Percentiles rank a stretch among this genome's conserved stretches.
Evolutionary conservation across 306 rosid species (phyloP).

Genomic region (Ormosia semicastrata): DNA sequence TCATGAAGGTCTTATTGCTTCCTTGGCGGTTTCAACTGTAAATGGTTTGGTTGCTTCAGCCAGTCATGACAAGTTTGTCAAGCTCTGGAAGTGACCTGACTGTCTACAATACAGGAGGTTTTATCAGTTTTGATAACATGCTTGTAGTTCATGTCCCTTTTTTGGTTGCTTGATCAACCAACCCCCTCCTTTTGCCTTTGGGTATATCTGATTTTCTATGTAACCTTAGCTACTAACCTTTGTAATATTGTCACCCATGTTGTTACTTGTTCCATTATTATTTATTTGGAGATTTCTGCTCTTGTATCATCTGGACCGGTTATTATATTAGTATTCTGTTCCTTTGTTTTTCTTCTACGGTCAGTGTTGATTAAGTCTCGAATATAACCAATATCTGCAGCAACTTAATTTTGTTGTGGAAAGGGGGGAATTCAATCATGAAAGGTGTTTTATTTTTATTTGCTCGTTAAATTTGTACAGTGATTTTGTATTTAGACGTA

Average conservation of each 20-base stretch:
- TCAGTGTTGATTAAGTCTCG: not conserved
- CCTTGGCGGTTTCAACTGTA: slow-evolving; percentile 73
- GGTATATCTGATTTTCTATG: slow-evolving; percentile 1
- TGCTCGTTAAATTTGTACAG: too few species aligned
- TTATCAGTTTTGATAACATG: slow-evolving; percentile 29
- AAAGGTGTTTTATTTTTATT: too few species aligned
- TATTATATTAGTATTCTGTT: not conserved
- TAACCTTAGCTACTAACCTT: slow-evolving; percentile 26
- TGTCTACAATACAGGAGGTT: slow-evolving; percentile 27
- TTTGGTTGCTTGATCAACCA: slow-evolving; percentile 23
- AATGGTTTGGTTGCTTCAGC: slow-evolving; percentile 94
- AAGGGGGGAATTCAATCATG: not conserved
- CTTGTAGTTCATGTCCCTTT: slow-evolving; percentile 27
- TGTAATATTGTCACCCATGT: slow-evolving; percentile 28
- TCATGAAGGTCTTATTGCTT: slow-evolving; percentile 84
- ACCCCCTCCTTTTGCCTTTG: not conserved
- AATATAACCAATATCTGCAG: not conserved
- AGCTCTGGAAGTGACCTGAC: slow-evolving; percentile 78
- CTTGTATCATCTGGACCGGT: not conserved
- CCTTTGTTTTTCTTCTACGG: not conserved
- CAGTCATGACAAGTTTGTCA: slow-evolving; percentile 84
- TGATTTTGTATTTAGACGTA: too few species aligned
- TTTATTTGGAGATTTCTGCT: not conserved
- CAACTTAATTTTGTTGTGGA: not conserved
- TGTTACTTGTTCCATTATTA: slow-evolving; percentile 7